A percentile compares a stretch with the other conserved stretches of the same genome.
phyloP scores from a whole-genome alignment of 352 stramenopile species.

The Pythium rishiriense region DNA sequence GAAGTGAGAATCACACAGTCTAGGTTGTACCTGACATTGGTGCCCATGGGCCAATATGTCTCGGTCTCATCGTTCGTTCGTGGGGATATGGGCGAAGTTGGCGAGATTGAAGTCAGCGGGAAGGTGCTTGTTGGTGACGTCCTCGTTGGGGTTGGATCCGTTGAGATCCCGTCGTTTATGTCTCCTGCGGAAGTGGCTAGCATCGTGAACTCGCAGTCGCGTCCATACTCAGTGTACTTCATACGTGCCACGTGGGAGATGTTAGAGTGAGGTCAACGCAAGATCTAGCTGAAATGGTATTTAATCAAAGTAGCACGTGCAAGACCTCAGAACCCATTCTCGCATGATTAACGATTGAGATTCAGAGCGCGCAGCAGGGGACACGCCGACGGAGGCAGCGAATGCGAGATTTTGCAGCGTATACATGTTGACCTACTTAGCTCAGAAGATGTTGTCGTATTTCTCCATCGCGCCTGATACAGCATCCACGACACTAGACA shows the following conservation, averaged over 20 bases:
- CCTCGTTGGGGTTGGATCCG: slow-evolving; percentile 55
- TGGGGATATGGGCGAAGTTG: slow-evolving; percentile 42
- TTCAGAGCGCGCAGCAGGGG: background rate
- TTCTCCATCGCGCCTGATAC: slow-evolving; percentile 88
- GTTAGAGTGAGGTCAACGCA: slow-evolving; percentile 20
- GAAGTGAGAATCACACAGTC: slow-evolving; percentile 38
- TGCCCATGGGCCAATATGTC: slow-evolving; percentile 45
- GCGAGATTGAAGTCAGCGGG: slow-evolving; percentile 72
- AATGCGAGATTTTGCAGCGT: background rate
- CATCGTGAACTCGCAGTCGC: slow-evolving; percentile 38
- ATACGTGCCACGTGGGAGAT: slow-evolving; percentile 70
- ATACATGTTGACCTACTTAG: background rate
- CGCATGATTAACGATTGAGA: background rate
- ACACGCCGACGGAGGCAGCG: background rate
- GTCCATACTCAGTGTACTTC: slow-evolving; percentile 60
- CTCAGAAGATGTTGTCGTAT: slow-evolving; percentile 82
- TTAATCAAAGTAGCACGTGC: slow-evolving; percentile 10
- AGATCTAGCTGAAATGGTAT: background rate
- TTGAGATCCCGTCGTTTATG: slow-evolving; percentile 29
- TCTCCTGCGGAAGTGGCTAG: slow-evolving; percentile 45
- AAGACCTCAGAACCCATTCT: background rate
- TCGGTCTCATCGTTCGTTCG: slow-evolving; percentile 62
- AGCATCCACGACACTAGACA: slow-evolving; percentile 72
- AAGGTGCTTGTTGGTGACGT: slow-evolving; percentile 67
- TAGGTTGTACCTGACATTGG: slow-evolving; percentile 62